phyloP scores from a whole-genome alignment of 129 eudicot species.

The Saposhnikovia divaricata region DNA sequence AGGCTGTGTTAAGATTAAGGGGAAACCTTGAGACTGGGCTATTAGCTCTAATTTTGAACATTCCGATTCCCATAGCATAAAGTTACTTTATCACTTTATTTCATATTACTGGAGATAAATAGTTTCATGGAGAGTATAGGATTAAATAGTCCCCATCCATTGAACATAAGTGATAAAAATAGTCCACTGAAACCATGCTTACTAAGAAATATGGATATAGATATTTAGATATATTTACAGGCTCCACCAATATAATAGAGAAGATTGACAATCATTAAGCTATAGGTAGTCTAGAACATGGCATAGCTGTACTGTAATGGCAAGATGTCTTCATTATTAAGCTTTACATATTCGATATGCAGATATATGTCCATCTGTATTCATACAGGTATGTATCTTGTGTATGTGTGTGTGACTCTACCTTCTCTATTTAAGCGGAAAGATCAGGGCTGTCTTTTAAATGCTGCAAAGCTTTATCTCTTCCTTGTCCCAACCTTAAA shows the following conservation, averaged over 20 bases:
- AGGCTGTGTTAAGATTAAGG: not conserved
- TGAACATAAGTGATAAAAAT: not conserved
- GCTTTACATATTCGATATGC: not conserved
- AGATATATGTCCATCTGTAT: not conserved
- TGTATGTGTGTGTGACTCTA: constrained; percentile 7
- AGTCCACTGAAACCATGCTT: not conserved
- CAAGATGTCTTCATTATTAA: too few species aligned
- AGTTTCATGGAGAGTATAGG: not conserved
- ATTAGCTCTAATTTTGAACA: not conserved
- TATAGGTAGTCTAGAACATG: not conserved
- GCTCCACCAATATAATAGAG: not conserved
- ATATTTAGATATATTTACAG: not conserved
- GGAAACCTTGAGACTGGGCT: not conserved
- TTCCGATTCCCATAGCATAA: not conserved
- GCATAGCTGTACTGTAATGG: not conserved
- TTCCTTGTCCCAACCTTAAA: constrained; percentile 92
- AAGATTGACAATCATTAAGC: not conserved
- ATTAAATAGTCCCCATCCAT: not conserved
- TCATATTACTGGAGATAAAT: not conserved
- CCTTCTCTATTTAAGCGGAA: constrained; percentile 87
- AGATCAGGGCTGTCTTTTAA: constrained; percentile 70
- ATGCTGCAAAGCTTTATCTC: constrained; percentile 82
- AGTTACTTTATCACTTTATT: not conserved
- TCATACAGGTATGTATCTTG: not conserved
- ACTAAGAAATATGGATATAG: not conserved